phyloP scores from a whole-genome alignment of 106 monocot species.

The Allium fistulosum region DNA sequence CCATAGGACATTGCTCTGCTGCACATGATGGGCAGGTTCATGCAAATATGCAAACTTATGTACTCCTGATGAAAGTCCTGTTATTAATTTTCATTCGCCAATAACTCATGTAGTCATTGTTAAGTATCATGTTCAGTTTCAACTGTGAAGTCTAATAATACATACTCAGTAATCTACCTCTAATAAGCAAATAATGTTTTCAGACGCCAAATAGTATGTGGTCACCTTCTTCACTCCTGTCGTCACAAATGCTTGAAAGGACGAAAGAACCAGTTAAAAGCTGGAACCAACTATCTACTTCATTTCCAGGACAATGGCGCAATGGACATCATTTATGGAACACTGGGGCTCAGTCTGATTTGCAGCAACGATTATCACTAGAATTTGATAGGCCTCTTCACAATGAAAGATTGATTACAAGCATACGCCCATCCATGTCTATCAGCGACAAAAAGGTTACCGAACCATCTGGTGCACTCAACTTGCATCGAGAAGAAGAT shows the following conservation, averaged over 20 bases:
- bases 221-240: conserved; percentile 34
- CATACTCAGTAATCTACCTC: not conserved
- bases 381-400: conserved; percentile 79
- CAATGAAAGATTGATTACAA: conserved; percentile 43
- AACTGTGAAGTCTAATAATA: not conserved
- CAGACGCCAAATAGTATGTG: conserved; percentile 53
- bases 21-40: too few species aligned
- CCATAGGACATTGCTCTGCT: too few species aligned
- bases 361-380: conserved; percentile 79
- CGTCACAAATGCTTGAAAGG: conserved; percentile 39
- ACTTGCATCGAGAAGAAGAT: conserved; percentile 9
- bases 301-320: conserved; percentile 83
- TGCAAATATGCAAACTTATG: too few species aligned
- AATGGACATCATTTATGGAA: conserved; percentile 67
- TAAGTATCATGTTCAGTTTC: not conserved
- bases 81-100: not conserved
- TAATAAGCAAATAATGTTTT: conserved; percentile 6
- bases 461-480: conserved; percentile 33
- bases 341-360: conserved; percentile 58
- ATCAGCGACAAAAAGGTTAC: conserved; percentile 51
- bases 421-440: conserved; percentile 36
- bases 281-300: conserved; percentile 46
- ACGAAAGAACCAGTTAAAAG: conserved; percentile 55
- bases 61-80: too few species aligned
- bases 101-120: not conserved